These are phyloP conservation scores for Neoarthrinium moseri DNA, from an alignment of 2,329 filamentous ascomycete genomes.

Conservation along the genomic window DNA sequence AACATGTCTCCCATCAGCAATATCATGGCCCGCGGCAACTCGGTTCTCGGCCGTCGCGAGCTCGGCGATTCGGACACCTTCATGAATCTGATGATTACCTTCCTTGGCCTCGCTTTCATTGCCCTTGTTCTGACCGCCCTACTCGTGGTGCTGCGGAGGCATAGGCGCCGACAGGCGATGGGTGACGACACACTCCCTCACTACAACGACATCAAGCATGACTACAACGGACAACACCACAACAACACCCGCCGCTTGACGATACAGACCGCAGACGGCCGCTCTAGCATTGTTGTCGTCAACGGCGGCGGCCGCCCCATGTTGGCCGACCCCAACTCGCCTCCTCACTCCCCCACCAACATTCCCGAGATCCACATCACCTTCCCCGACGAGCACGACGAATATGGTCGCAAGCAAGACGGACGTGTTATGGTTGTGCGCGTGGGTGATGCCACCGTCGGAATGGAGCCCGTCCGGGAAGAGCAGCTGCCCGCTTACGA, in stretches of 20 bases:
- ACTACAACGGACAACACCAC: constrained; percentile 34
- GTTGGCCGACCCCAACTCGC: constrained; percentile 71
- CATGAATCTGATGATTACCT: constrained; percentile 74
- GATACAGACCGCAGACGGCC: constrained; percentile 56
- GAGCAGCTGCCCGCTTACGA: constrained; percentile 85
- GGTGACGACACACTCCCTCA: constrained; percentile 60
- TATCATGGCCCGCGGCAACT: constrained; percentile 36
- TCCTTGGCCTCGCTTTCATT: constrained; percentile 76
- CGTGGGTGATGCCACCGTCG: constrained; percentile 83
- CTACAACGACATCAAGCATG: constrained; percentile 62
- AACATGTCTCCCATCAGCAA: constrained; percentile 37
- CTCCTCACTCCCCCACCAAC: constrained; percentile 76
- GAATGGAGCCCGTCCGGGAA: constrained; percentile 82
- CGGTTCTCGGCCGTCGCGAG: constrained; percentile 48
- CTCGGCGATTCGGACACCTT: constrained; percentile 52
- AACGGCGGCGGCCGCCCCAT: constrained; percentile 62
- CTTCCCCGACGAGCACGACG: constrained; percentile 93
- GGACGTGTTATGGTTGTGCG: constrained; percentile 89
- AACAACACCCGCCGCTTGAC: constrained; percentile 52
- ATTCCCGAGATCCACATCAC: constrained; percentile 97
- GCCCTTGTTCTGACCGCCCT: constrained; percentile 65
- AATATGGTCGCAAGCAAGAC: constrained; percentile 74
- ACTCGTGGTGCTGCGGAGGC: constrained; percentile 72
- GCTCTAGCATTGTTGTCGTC: constrained; percentile 73
- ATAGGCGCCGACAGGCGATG: constrained; percentile 46